Conservation (phyloP, 768 basidiomycete genomes). For the Trametes villosa region DNA sequence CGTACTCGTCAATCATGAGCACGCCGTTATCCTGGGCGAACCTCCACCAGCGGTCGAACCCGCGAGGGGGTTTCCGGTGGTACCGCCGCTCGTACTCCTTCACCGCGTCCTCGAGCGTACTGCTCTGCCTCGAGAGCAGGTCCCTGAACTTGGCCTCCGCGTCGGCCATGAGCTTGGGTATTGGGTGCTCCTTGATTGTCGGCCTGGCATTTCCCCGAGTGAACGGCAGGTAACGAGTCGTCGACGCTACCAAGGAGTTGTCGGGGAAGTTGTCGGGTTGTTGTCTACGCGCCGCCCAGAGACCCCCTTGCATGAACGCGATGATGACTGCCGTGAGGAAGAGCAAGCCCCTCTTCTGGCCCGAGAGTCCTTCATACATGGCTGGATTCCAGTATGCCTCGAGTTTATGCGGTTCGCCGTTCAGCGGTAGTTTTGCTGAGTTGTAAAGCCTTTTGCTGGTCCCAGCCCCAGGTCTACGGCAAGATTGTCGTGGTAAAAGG, state of each 20-base stretch:
- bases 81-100: slow-evolving; percentile 82
- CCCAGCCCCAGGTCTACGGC: slow-evolving; percentile 14
- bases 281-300: slow-evolving; percentile 36
- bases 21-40: slow-evolving; percentile 77
- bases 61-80: slow-evolving; percentile 78
- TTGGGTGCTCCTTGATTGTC: slow-evolving; percentile 66
- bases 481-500: neutral
- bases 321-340: slow-evolving; percentile 33
- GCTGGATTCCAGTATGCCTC: no score
- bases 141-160: slow-evolving; percentile 75
- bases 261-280: slow-evolving; percentile 30
- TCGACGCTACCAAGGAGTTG: slow-evolving; percentile 26
- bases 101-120: slow-evolving; percentile 77
- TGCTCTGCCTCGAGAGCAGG: slow-evolving; percentile 76
- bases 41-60: slow-evolving; percentile 90
- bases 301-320: slow-evolving; percentile 39
- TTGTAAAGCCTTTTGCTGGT: neutral
- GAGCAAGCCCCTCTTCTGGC: slow-evolving; percentile 33
- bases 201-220: slow-evolving; percentile 20
- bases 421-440: neutral
- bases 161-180: slow-evolving; percentile 79
- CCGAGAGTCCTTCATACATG: slow-evolving; percentile 31
- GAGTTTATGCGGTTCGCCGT: no score
- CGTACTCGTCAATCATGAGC: slow-evolving; percentile 90
- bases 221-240: slow-evolving; percentile 32